Evolutionary conservation across 257 asterid genomes (phyloP).

Genomic region (Orobanche coerulescens): DNA sequence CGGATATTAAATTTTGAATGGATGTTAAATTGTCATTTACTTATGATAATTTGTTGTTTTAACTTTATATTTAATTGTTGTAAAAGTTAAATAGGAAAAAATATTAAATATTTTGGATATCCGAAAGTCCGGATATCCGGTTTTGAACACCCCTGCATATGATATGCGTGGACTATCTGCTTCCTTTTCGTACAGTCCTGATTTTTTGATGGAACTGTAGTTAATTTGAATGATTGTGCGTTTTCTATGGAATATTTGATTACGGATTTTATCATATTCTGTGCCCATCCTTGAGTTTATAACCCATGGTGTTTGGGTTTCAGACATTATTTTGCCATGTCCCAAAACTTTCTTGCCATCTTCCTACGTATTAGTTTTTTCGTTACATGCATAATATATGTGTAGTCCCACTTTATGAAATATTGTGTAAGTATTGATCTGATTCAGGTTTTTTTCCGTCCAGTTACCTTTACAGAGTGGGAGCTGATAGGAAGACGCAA

Average conservation of each 20-base stretch:
- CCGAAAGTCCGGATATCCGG: too few relatives aligned
- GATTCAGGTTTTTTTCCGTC: conserved; percentile 10
- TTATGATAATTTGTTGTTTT: too few relatives aligned
- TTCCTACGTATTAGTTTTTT: neutral
- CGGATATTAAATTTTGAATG: too few relatives aligned
- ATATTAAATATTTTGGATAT: too few relatives aligned
- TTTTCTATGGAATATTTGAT: neutral
- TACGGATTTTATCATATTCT: too few relatives aligned
- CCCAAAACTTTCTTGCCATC: neutral
- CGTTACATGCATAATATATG: neutral
- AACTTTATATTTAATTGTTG: too few relatives aligned
- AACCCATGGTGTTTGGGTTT: neutral
- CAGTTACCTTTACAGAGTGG: conserved; percentile 37
- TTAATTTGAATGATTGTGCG: neutral
- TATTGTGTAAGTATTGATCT: conserved; percentile 5
- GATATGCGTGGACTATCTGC: neutral
- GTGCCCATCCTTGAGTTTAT: too few relatives aligned
- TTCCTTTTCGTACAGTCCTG: neutral
- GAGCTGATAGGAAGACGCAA: conserved; percentile 17
- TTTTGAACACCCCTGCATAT: too few relatives aligned
- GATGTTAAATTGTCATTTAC: too few relatives aligned
- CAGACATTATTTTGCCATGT: neutral
- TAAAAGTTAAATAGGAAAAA: too few relatives aligned
- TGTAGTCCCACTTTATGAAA: neutral
- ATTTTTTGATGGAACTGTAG: neutral